Conservation (phyloP, 2,329 filamentous ascomycete genomes). For the Aspergillus aculeatus region DNA sequence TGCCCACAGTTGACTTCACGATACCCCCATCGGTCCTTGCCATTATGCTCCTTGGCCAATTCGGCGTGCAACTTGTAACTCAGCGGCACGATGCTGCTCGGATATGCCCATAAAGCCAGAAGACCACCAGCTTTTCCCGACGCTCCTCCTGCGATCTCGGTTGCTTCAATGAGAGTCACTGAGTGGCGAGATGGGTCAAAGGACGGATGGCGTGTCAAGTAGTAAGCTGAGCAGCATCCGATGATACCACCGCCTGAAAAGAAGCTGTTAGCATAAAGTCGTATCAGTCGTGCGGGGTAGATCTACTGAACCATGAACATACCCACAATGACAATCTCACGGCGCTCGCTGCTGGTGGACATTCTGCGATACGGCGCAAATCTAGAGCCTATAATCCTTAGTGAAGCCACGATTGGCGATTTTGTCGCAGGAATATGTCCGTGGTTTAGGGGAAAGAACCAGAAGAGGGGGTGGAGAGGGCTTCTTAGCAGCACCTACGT, state of each 20-base stretch:
- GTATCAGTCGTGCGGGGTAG: conserved; percentile 25
- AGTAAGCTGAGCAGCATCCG: conserved; percentile 88
- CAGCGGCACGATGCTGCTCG: conserved; percentile 75
- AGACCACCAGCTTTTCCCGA: conserved; percentile 94
- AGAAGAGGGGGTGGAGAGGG: conserved; percentile 1
- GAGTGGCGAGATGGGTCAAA: conserved; percentile 73
- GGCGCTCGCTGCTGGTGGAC: conserved; percentile 29
- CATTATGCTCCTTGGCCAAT: conserved; percentile 79
- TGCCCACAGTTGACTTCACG: conserved; percentile 73
- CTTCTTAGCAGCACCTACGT: conserved; percentile 25
- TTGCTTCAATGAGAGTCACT: conserved; percentile 85
- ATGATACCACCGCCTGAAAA: conserved; percentile 81
- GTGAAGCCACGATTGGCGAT: conserved; percentile 24
- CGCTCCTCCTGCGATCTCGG: conserved; percentile 80
- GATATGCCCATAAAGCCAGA: conserved; percentile 89
- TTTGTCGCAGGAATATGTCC: background rate
- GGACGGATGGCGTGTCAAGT: conserved; percentile 77
- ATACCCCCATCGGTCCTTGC: conserved; percentile 81
- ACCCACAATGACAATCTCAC: conserved; percentile 45
- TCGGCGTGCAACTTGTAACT: conserved; percentile 82
- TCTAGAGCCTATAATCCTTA: conserved; percentile 16
- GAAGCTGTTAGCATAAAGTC: conserved; percentile 14
- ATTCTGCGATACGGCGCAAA: conserved; percentile 28
- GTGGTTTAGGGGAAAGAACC: background rate
- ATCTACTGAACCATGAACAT: conserved; percentile 13